Evolutionary conservation across 192 early-diverging fungal genomes (phyloP), one percentile per base, ranked within the genome.

Genomic region (Entomortierella chlamydospora): DNA sequence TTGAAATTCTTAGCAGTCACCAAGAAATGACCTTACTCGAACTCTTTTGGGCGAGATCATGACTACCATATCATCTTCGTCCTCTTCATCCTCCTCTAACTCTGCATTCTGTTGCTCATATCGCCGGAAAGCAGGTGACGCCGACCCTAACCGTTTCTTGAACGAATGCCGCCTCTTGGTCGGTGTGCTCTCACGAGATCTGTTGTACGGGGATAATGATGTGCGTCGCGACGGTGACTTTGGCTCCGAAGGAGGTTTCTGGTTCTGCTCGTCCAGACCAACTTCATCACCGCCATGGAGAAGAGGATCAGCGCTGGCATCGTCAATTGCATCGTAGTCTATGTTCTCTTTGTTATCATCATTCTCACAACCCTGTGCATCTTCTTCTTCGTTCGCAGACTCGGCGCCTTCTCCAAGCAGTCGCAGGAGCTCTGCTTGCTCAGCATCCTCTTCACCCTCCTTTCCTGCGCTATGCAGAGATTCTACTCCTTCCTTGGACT

Each of bases 21-120:
- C 51, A 25, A 57, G 29, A 51, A 57, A 39, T 2, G 52, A 20
- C 11, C 37, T 49, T 2, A 64, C 54, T 0, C 70, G 53, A 23
- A 72, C 54, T 2, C 61, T 52, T 41, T 72, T 72, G 42, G 70
- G 70, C 42, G 70, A 72, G 45, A 72, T 63, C 70, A 72, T 72
- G 8, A 57, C 26, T 29, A 72, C 70, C 22, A 63, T 57, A 30
- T 71, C 69, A 31, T 71, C 69, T 10, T 61, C 68, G 9, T 61
- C 34, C 29, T 72, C 70, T 8, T 72, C 70, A 2, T 64, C 57
- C 3, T 59, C 66, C 0, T 59, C 70, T 18, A 49, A 42, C 0
- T 72, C 70, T 52, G 17, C 61, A 4, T 39, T 20, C 13, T 31
- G 31, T 31, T 43, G 57, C 61, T 72, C 70, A 28, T 72, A 72